Base-by-base conservation (phyloP, 2,329 filamentous ascomycete genomes). In the Sordariomycetes sp. region DNA sequence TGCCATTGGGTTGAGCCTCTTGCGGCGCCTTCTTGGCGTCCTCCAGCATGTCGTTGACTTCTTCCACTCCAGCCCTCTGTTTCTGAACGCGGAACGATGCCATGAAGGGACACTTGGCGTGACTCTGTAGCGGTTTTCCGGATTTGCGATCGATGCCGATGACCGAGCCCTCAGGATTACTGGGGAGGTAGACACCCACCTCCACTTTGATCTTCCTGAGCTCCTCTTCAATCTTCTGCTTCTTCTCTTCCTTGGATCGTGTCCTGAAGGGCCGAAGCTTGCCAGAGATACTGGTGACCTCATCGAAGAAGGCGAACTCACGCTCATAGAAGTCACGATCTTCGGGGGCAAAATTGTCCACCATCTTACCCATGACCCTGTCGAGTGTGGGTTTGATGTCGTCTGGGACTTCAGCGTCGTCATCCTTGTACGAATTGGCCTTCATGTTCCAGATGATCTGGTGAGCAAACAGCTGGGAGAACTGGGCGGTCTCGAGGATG, bases 401-500 rank as follows among this genome's bases (percentile, higher is more conserved):
- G 57, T 98, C 92, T 15, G 92, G 88, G 42, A 94, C 75, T 47
- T 82, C 77, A 11, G 82, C 88, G 45, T 95, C 86, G 48, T 98
- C 90, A 44, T 98, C 93, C 57, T 95, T 98, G 70, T 85, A 98
- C 2, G 88, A 85, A 56, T 98, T 99, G 21, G 92, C 92, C 57
- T 96, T 98, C 82, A 99, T 98, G 55, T 98, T 99, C 92, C 93
- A 99, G 53, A 99, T 98, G 45, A 98, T 96, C 50, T 99, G 92
- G 56, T 99, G 93, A 3, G 93, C 90, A 58, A 98, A 98, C 8
- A 96, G 65, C 57, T 96, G 92, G n/a, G 92, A 96, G 51, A 94
- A 88, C 48, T 93, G 90, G 2, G 88, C 92, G 1, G 93, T 95
- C 61, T 99, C 92, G 12, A 96, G 70, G 36, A 98, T 96, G 52